Evolutionary conservation across 106 monocot species (phyloP).

Genomic region (Acorus gramineus): DNA sequence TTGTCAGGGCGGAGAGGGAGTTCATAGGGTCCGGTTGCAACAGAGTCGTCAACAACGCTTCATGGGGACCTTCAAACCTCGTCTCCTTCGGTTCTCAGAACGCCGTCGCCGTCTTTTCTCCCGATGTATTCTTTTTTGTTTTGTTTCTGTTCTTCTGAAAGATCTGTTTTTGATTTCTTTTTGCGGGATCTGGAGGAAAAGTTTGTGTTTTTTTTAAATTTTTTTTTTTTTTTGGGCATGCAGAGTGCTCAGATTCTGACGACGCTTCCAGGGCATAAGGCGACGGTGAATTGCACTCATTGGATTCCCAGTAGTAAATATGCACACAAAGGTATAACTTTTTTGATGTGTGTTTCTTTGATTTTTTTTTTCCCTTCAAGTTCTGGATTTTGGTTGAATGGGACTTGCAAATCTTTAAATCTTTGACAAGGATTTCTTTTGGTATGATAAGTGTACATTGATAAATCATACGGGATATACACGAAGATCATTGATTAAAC

Average conservation of each 20-base stretch:
- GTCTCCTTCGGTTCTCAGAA: constrained; percentile 90
- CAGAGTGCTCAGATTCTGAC: constrained; percentile 86
- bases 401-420: too few species aligned
- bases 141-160: not conserved
- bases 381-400: too few species aligned
- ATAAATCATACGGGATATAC: too few species aligned
- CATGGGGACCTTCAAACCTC: constrained; percentile 78
- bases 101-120: constrained; percentile 83
- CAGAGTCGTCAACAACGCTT: constrained; percentile 88
- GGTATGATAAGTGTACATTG: too few species aligned
- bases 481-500: too few species aligned
- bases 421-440: too few species aligned
- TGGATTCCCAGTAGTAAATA: constrained; percentile 84
- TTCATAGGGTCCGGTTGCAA: constrained; percentile 94
- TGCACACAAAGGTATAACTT: constrained; percentile 40
- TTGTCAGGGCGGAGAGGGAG: constrained; percentile 37
- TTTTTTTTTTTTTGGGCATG: constrained; percentile 1
- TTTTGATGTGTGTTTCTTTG: not conserved
- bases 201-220: not conserved
- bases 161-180: not conserved
- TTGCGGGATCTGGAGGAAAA: not conserved
- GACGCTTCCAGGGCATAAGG: constrained; percentile 83
- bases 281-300: constrained; percentile 76
- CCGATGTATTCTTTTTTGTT: constrained; percentile 31
- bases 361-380: too few species aligned